A percentile compares a stretch with the other conserved stretches of the same genome.
phyloP scores from a whole-genome alignment of 2,329 filamentous ascomycete species.

The Claviceps sp. region DNA sequence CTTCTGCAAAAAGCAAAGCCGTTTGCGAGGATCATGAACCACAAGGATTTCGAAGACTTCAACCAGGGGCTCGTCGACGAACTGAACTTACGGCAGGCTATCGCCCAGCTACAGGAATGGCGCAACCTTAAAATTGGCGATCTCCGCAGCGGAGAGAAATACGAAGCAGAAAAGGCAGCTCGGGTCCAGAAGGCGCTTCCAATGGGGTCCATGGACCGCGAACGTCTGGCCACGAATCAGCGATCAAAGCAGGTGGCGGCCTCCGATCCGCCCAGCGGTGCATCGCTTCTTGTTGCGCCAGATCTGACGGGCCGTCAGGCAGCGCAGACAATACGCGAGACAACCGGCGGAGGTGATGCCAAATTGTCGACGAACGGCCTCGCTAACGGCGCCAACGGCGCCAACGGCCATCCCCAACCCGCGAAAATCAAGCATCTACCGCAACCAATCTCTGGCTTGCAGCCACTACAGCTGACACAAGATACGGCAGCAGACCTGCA shows the following conservation, averaged over 20 bases:
- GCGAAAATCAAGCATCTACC: constrained; percentile 37
- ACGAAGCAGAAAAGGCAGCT: constrained; percentile 73
- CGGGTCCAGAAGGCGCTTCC: constrained; percentile 58
- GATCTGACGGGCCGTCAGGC: constrained; percentile 55
- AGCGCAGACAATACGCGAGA: constrained; percentile 19
- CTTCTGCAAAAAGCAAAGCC: constrained; percentile 88
- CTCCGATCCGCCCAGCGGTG: constrained; percentile 60
- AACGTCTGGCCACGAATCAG: constrained; percentile 57
- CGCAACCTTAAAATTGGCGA: constrained; percentile 72
- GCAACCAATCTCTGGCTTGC: constrained; percentile 45
- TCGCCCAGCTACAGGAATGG: constrained; percentile 88
- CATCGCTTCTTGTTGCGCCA: constrained; percentile 63
- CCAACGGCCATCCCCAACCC: constrained; percentile 20
- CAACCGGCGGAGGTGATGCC: constrained; percentile 34
- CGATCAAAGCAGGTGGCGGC: constrained; percentile 53
- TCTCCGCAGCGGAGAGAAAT: constrained; percentile 77
- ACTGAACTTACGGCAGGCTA: constrained; percentile 79
- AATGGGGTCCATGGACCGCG: constrained; percentile 74
- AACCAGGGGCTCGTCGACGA: constrained; percentile 80
- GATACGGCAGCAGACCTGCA: constrained; percentile 75
- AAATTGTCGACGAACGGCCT: constrained; percentile 42
- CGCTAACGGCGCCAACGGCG: constrained; percentile 35
- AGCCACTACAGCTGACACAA: constrained; percentile 54
- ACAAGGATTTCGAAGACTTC: constrained; percentile 76
- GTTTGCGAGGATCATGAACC: constrained; percentile 94